phyloP scores from a whole-genome alignment of 2,329 filamentous ascomycete genomes.

The Penicillium sp. region DNA sequence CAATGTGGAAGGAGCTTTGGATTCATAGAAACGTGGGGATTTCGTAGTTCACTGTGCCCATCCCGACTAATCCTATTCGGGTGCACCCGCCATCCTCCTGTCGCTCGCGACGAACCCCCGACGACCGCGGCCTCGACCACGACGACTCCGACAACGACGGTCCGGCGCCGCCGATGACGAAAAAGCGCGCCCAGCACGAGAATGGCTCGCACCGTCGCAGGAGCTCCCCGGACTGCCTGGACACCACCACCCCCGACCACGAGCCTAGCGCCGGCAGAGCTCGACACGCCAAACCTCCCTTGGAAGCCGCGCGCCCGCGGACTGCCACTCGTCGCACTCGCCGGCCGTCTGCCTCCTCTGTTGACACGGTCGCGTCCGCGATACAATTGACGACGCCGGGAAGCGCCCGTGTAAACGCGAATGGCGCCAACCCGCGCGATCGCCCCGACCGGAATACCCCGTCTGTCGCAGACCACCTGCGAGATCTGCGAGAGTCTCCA shows the following conservation, averaged over 20 bases:
- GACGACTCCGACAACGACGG: too few species aligned
- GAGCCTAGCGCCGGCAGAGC: slow-evolving; percentile 7
- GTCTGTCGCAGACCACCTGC: slow-evolving; percentile 11
- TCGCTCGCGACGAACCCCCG: slow-evolving; percentile 32
- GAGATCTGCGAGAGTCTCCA: slow-evolving; percentile 20
- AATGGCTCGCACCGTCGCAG: slow-evolving; percentile 24
- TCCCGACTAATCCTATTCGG: too few species aligned
- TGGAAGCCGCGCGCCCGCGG: slow-evolving; percentile 19
- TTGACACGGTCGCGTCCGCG: slow-evolving; percentile 15
- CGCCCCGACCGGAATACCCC: slow-evolving; percentile 12
- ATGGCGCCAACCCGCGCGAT: slow-evolving; percentile 12
- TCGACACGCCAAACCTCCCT: slow-evolving; percentile 12
- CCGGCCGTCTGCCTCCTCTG: slow-evolving; percentile 16
- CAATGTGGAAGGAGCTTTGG: too few species aligned
- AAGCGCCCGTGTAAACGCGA: slow-evolving; percentile 11
- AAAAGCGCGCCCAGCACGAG: slow-evolving; percentile 25
- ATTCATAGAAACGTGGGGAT: too few species aligned
- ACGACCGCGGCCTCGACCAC: slow-evolving; percentile 11
- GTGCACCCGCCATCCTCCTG: slow-evolving; percentile 35
- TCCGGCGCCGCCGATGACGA: slow-evolving; percentile 27
- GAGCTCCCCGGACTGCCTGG: slow-evolving; percentile 36
- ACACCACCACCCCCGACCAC: slow-evolving; percentile 25
- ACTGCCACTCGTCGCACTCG: slow-evolving; percentile 15
- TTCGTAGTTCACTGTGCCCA: too few species aligned
- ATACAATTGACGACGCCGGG: slow-evolving; percentile 13